Evolutionary conservation across 2,329 filamentous ascomycete species (phyloP).

Genomic region (Alternaria infectoria): DNA sequence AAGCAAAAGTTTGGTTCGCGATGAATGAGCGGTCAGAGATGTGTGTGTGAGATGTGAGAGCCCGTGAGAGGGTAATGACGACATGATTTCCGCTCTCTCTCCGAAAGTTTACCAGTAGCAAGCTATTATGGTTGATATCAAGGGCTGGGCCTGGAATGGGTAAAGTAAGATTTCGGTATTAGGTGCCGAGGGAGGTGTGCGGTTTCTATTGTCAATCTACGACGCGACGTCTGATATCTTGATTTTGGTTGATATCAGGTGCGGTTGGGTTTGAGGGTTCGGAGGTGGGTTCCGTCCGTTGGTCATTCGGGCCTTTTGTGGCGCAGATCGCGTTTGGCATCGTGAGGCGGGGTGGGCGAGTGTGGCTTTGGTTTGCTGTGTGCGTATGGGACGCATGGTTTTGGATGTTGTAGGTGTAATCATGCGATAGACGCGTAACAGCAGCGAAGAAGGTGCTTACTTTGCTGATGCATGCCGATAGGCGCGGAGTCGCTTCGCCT

Average conservation of each 20-base stretch:
- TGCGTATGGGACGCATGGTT: background rate
- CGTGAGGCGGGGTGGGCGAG: background rate
- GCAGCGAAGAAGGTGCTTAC: background rate
- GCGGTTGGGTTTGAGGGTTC: background rate
- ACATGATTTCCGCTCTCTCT: background rate
- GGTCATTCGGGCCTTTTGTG: background rate
- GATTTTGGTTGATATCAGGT: background rate
- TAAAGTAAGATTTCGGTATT: background rate
- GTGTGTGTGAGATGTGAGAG: background rate
- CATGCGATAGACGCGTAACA: background rate
- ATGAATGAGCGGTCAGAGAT: slow-evolving; percentile 1
- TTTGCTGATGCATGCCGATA: background rate
- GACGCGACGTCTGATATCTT: background rate
- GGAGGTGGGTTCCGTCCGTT: background rate
- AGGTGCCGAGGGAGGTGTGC: background rate
- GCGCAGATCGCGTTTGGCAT: background rate
- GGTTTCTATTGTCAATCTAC: background rate
- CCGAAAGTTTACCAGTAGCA: background rate
- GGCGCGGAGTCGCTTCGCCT: background rate
- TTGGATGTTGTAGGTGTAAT: background rate
- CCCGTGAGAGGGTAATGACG: slow-evolving; percentile 1
- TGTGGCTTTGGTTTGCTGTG: background rate
- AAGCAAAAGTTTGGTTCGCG: background rate
- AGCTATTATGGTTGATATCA: background rate
- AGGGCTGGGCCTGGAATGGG: background rate